Evolutionary conservation across 2,329 filamentous ascomycete species (phyloP).

Genomic region (Bipolaris oryzae): DNA sequence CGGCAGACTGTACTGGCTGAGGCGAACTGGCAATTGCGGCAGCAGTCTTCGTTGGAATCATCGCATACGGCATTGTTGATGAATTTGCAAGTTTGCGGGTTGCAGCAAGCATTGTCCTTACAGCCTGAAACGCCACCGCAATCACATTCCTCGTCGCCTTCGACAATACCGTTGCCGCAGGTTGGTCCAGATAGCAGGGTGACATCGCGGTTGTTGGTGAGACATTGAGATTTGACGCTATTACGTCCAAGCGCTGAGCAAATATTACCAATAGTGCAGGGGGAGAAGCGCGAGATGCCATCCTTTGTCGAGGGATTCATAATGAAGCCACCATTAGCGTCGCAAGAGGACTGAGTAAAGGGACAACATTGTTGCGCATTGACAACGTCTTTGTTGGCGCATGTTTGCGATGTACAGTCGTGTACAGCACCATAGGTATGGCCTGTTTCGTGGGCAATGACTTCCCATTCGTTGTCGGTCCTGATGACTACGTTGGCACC

Average conservation of each 20-base stretch:
- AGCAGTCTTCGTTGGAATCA: conserved; percentile 86
- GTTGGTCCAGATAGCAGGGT: conserved; percentile 80
- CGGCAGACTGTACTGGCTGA: conserved; percentile 77
- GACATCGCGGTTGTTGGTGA: conserved; percentile 85
- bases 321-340: conserved; percentile 80
- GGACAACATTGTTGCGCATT: conserved; percentile 79
- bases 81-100: conserved; percentile 87
- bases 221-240: conserved; percentile 75
- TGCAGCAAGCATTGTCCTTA: conserved; percentile 78
- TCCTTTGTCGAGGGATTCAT: conserved; percentile 91
- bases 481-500: conserved; percentile 89
- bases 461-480: conserved; percentile 87
- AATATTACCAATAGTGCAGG: conserved; percentile 90
- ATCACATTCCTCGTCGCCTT: conserved; percentile 92
- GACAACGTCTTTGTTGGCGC: conserved; percentile 65
- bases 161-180: conserved; percentile 97
- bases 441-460: conserved; percentile 91
- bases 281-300: conserved; percentile 79
- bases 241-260: conserved; percentile 82
- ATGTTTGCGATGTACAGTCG: conserved; percentile 78
- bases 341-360: conserved; percentile 68
- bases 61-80: conserved; percentile 75
- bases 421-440: conserved; percentile 97
- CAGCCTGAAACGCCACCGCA: conserved; percentile 81
- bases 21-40: conserved; percentile 72